phyloP scores from a whole-genome alignment of 805 yeast genomes.

The Saturnispora gosingensis region DNA sequence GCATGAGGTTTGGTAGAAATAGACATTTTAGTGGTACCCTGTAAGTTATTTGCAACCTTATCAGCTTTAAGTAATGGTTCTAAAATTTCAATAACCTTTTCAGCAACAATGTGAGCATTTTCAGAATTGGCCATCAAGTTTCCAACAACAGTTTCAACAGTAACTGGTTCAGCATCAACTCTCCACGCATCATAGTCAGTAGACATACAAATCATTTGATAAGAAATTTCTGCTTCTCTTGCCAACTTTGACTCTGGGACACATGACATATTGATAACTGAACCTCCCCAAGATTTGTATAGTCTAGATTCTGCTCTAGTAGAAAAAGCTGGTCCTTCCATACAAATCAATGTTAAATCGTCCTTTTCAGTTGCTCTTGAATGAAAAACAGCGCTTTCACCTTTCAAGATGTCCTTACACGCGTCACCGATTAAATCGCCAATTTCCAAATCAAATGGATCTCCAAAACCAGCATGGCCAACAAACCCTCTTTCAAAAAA shows the following conservation, averaged over 20 bases:
- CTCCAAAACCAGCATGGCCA: slow-evolving; percentile 96
- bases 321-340: slow-evolving; percentile 99
- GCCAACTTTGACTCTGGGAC: slow-evolving; percentile 97
- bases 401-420: slow-evolving; percentile 44
- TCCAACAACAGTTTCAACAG: slow-evolving; percentile 94
- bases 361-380: slow-evolving; percentile 52
- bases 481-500: slow-evolving; percentile 90
- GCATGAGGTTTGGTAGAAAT: slow-evolving; percentile 73
- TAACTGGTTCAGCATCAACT: slow-evolving; percentile 88
- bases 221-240: slow-evolving; percentile 91
- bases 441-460: slow-evolving; percentile 80
- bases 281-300: slow-evolving; percentile 84
- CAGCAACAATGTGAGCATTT: slow-evolving; percentile 76
- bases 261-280: slow-evolving; percentile 94
- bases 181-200: slow-evolving; percentile 99
- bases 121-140: slow-evolving; percentile 79
- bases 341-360: slow-evolving; percentile 82
- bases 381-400: slow-evolving; percentile 51
- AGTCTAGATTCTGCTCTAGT: slow-evolving; percentile 92
- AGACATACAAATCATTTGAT: slow-evolving; percentile 98
- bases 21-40: slow-evolving; percentile 69
- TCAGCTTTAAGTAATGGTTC: slow-evolving; percentile 53
- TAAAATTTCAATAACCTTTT: slow-evolving; percentile 54
- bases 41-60: slow-evolving; percentile 58
- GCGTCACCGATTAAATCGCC: slow-evolving; percentile 55